A percentile compares a stretch with the other conserved stretches of the same genome.
phyloP scores from a whole-genome alignment of 1,139 yeast genomes.

The Yamadazyma spencermartinsiae region DNA sequence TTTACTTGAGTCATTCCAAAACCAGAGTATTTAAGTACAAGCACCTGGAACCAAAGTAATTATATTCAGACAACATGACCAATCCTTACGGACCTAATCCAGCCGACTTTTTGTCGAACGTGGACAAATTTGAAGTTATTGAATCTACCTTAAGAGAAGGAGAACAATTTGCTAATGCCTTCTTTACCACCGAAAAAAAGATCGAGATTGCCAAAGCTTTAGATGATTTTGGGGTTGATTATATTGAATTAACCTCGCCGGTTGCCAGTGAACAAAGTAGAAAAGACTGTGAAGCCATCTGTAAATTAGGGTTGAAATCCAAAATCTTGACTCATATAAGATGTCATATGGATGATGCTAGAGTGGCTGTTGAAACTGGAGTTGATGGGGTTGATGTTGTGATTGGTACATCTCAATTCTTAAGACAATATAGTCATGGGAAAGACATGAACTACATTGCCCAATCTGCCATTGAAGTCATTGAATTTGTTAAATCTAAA shows the following conservation, averaged over 20 bases:
- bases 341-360: slow-evolving; percentile 98
- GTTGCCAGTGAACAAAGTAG: slow-evolving; percentile 96
- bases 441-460: slow-evolving; percentile 99
- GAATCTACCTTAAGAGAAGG: slow-evolving; percentile 98
- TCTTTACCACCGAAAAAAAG: slow-evolving; percentile 92
- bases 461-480: slow-evolving; percentile 93
- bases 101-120: slow-evolving; percentile 87
- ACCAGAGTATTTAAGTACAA: too few relatives aligned
- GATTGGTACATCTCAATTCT: slow-evolving; percentile 94
- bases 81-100: slow-evolving; percentile 98
- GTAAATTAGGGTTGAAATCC: slow-evolving; percentile 94
- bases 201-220: slow-evolving; percentile 96
- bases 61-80: neutral
- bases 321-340: slow-evolving; percentile 90
- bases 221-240: slow-evolving; percentile 97
- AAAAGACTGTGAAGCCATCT: slow-evolving; percentile 94
- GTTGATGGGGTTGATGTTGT: slow-evolving; percentile 99
- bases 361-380: slow-evolving; percentile 96
- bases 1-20: neutral
- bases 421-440: slow-evolving; percentile 95
- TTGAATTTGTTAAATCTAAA: slow-evolving; percentile 95
- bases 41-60: too few relatives aligned
- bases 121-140: slow-evolving; percentile 83
- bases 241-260: slow-evolving; percentile 95
- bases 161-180: slow-evolving; percentile 97